These are phyloP conservation scores for Cytospora mali DNA, from an alignment of 2,329 filamentous ascomycete genomes.

Conservation along the genomic window DNA sequence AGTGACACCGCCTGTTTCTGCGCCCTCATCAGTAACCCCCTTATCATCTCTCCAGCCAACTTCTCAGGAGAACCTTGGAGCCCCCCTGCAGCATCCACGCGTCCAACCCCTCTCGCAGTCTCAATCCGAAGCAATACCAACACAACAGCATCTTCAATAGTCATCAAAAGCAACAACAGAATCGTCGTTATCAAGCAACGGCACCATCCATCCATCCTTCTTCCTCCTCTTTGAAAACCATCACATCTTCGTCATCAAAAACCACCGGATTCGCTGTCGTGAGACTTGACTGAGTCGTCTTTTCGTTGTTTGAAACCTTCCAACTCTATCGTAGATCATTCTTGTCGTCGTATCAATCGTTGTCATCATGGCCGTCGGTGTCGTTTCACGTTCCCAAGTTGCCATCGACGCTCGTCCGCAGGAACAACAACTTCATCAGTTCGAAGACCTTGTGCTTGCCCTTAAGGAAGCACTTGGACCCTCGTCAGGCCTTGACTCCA, in stretches of 20 bases:
- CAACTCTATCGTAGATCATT: neutral
- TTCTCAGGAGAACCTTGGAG: constrained; percentile 22
- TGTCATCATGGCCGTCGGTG: constrained; percentile 34
- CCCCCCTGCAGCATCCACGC: constrained; percentile 6
- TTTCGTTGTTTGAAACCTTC: constrained; percentile 4
- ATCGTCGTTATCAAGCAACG: constrained; percentile 1
- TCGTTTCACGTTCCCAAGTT: constrained; percentile 18
- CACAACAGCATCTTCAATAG: neutral
- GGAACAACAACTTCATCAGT: constrained; percentile 42
- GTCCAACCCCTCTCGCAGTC: constrained; percentile 12
- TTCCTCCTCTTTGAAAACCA: neutral
- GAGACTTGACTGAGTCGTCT: neutral
- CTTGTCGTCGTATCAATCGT: constrained; percentile 1
- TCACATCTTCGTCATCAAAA: neutral
- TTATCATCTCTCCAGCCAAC: constrained; percentile 1
- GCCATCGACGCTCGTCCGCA: constrained; percentile 7
- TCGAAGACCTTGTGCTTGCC: constrained; percentile 71
- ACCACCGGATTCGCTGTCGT: neutral
- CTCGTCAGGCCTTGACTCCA: constrained; percentile 78
- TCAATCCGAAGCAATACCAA: neutral
- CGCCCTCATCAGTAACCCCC: constrained; percentile 9
- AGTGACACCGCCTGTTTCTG: neutral
- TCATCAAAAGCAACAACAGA: constrained; percentile 11
- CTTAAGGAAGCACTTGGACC: constrained; percentile 77
- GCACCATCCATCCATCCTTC: constrained; percentile 1